These are phyloP conservation scores for Arabis alpina DNA, from an alignment of 345 rosid genomes.

Conservation along the genomic window DNA sequence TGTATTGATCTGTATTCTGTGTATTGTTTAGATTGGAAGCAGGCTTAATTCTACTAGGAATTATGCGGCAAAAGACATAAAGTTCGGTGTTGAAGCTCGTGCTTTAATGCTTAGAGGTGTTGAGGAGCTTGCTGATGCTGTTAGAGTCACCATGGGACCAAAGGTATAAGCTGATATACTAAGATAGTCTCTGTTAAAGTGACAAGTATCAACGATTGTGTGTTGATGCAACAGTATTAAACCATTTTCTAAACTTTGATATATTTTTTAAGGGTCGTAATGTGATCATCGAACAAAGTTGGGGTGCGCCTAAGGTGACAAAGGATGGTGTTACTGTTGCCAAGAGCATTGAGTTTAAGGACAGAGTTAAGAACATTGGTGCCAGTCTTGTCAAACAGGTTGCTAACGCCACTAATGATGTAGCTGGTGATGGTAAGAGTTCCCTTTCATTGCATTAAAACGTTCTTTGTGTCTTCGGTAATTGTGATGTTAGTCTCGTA, in stretches of 20 bases:
- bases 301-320: slow-evolving; percentile 95
- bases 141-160: slow-evolving; percentile 96
- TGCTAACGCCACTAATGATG: slow-evolving; percentile 97
- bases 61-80: slow-evolving; percentile 92
- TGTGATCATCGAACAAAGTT: slow-evolving; percentile 96
- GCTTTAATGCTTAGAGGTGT: slow-evolving; percentile 93
- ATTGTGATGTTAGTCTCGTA: background rate
- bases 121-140: slow-evolving; percentile 96
- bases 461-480: background rate
- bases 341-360: slow-evolving; percentile 94
- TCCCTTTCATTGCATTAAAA: background rate
- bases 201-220: background rate
- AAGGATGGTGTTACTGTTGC: slow-evolving; percentile 99
- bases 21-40: slow-evolving; percentile 62
- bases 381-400: slow-evolving; percentile 99
- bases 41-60: slow-evolving; percentile 74
- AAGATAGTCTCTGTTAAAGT: background rate
- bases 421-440: slow-evolving; percentile 86
- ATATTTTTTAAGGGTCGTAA: slow-evolving; percentile 69
- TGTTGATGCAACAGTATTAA: background rate
- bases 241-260: slow-evolving; percentile 2
- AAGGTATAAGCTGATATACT: slow-evolving; percentile 58
- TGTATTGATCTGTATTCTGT: background rate
- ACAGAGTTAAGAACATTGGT: slow-evolving; percentile 84
- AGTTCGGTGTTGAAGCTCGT: slow-evolving; percentile 86